Conservation (phyloP, 768 basidiomycete genomes). For the Mycena metata region DNA sequence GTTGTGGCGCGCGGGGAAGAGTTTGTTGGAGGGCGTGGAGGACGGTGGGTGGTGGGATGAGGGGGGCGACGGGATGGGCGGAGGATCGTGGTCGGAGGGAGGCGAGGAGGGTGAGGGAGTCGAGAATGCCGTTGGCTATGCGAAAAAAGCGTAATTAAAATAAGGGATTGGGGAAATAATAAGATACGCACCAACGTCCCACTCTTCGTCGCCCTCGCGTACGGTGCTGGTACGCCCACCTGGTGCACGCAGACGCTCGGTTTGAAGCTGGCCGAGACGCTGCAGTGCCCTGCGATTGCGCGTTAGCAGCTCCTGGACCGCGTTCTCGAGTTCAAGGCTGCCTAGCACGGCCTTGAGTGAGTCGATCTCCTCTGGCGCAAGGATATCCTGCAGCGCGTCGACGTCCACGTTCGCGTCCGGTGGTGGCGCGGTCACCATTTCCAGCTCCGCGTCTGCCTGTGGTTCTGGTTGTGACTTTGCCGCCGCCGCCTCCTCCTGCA, state of each 20-base stretch:
- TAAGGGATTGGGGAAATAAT: slow-evolving; percentile 13
- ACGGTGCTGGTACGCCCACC: slow-evolving; percentile 60
- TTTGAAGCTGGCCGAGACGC: slow-evolving; percentile 77
- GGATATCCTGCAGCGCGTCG: slow-evolving; percentile 56
- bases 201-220: slow-evolving; percentile 83
- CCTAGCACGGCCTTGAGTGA: slow-evolving; percentile 72
- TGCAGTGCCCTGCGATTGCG: slow-evolving; percentile 74
- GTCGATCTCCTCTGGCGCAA: slow-evolving; percentile 68
- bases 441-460: too few species aligned
- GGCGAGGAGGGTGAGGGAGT: slow-evolving; percentile 76
- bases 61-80: slow-evolving; percentile 53
- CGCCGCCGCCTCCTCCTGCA: slow-evolving; percentile 15
- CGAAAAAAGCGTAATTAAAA: slow-evolving; percentile 20
- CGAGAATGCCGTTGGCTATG: slow-evolving; percentile 78
- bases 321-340: slow-evolving; percentile 74
- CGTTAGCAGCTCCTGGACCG: slow-evolving; percentile 77
- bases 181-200: slow-evolving; percentile 76
- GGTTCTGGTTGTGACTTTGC: too few species aligned
- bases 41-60: slow-evolving; percentile 73
- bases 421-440: background rate
- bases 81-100: slow-evolving; percentile 78
- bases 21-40: slow-evolving; percentile 82
- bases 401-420: slow-evolving; percentile 52
- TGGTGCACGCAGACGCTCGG: slow-evolving; percentile 62
- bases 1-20: slow-evolving; percentile 68